Evolutionary conservation across 495 filamentous ascomycete genomes (phyloP).

Genomic region (Penicillium canescens): DNA sequence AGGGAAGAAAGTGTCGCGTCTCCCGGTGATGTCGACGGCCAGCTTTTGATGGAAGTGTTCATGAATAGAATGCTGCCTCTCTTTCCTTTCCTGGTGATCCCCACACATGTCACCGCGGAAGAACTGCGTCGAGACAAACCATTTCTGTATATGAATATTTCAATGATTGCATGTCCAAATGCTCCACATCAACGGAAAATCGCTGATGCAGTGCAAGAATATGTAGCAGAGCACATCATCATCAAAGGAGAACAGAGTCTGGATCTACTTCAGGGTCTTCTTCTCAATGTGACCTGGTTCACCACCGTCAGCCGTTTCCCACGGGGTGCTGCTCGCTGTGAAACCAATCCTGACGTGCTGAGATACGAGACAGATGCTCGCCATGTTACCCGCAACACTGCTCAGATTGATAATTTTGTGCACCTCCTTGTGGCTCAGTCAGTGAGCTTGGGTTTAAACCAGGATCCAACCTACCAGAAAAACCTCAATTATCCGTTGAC

Average conservation of each 20-base stretch:
- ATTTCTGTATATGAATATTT: conserved; percentile 37
- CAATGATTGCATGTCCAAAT: conserved; percentile 33
- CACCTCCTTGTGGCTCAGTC: conserved; percentile 28
- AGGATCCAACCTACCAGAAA: conserved; percentile 16
- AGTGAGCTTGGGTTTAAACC: conserved; percentile 28
- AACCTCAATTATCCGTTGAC: conserved; percentile 21
- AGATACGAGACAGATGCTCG: not conserved
- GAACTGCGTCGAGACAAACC: conserved; percentile 31
- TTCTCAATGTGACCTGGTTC: conserved; percentile 43
- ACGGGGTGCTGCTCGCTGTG: not conserved
- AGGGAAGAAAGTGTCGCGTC: not conserved
- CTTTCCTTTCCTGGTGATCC: conserved; percentile 41
- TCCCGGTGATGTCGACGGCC: conserved; percentile 6
- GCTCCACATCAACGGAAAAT: conserved; percentile 24
- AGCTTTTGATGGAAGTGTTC: conserved; percentile 15
- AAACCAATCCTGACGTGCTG: not conserved
- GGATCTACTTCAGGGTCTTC: conserved; percentile 41
- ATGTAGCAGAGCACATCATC: conserved; percentile 35
- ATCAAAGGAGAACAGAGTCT: conserved; percentile 34
- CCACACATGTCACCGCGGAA: conserved; percentile 22
- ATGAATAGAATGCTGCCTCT: conserved; percentile 20
- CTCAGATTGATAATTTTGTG: conserved; percentile 27
- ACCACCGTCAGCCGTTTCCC: conserved; percentile 14
- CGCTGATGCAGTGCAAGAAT: conserved; percentile 13
- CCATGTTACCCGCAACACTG: not conserved